Evolutionary conservation across 2,329 filamentous ascomycete genomes (phyloP), one percentile per base, ranked within the genome.

Genomic region (Aureobasidium musti): DNA sequence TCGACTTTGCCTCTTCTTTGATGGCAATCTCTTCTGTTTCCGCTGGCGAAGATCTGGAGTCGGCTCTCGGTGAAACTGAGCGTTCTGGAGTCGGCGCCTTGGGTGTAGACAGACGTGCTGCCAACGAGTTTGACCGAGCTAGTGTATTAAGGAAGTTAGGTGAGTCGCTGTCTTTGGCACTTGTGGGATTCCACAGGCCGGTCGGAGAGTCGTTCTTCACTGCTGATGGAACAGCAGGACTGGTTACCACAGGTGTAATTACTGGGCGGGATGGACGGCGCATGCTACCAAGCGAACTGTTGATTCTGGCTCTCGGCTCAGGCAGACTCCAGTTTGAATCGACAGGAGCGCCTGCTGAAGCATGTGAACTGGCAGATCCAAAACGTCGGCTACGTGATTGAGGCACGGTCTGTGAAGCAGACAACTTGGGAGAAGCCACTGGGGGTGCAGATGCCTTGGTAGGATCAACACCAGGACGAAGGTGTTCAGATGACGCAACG

Each of bases 401-500:
- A 21, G 75, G 68, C 0, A 75, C 71, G 23, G 69, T 64, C 43
- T 69, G 63, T 69, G 76, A 41, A 71, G 64, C 11, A 71, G 67
- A 53, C 10, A 74, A 67, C 4, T 72, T 72, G 3, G 76, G 77
- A 1, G 77, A 78, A 33, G 61, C 39, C 17, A 43, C 23, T 1
- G 43, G 52, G 13, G 67, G 59, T 10, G 73, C 70, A 13, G 73
- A 52, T 39, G 74, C 73, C 65, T 68, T 70, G 13, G 77, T 72
- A 6, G 80, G 79, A 67, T 82, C 79, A 8, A 76, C 76, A 1
- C 81, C 81, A 1, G 83, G 79, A 6, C 87, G 84, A 2, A 94
- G 79, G 73, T 95, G 91, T 37, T 93, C 90, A 0, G 87, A 89
- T 65, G 86, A 91, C 35, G 89, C 89, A n/a, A 89, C 84, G 17